These are phyloP conservation scores for button mushroom (Agaricus bisporus) DNA, from an alignment of 768 basidiomycete genomes.

Conservation along the genomic window DNA sequence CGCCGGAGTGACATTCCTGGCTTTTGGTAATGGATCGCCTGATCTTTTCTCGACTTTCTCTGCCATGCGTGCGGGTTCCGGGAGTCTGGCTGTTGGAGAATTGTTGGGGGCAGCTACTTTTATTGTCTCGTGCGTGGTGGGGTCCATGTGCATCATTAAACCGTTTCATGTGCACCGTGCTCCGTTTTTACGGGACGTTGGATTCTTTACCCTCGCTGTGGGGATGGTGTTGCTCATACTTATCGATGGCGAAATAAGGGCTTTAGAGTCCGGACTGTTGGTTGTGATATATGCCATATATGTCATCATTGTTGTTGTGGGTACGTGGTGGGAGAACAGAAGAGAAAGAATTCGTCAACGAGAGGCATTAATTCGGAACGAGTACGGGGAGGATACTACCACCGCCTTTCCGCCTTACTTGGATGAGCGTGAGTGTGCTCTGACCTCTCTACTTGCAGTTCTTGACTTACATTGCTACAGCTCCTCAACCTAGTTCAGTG, in stretches of 20 bases:
- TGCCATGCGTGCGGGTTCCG: slow-evolving; percentile 80
- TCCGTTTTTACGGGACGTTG: slow-evolving; percentile 89
- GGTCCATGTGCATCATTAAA: slow-evolving; percentile 95
- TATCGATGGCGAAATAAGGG: slow-evolving; percentile 63
- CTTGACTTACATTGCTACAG: slow-evolving; percentile 7
- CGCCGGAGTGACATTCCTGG: slow-evolving; percentile 94
- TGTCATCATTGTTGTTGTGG: slow-evolving; percentile 66
- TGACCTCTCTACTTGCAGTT: not conserved
- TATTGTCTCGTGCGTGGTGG: slow-evolving; percentile 94
- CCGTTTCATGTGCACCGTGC: slow-evolving; percentile 80
- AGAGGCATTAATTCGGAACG: slow-evolving; percentile 51
- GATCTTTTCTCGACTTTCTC: slow-evolving; percentile 96
- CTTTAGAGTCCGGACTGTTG: slow-evolving; percentile 70
- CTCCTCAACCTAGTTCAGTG: slow-evolving; percentile 12
- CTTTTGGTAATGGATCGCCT: slow-evolving; percentile 95
- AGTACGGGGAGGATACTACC: slow-evolving; percentile 45
- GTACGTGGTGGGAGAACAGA: slow-evolving; percentile 70
- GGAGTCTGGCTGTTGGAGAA: slow-evolving; percentile 90
- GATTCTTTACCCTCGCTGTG: slow-evolving; percentile 88
- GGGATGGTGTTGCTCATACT: slow-evolving; percentile 70
- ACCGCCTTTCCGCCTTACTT: slow-evolving; percentile 39
- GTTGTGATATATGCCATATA: slow-evolving; percentile 73
- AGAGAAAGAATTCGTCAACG: slow-evolving; percentile 37
- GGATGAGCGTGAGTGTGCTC: slow-evolving; percentile 49
- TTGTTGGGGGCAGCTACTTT: slow-evolving; percentile 93